These are phyloP conservation scores for Murraya koenigii DNA, from an alignment of 345 rosid genomes.

Conservation along the genomic window DNA sequence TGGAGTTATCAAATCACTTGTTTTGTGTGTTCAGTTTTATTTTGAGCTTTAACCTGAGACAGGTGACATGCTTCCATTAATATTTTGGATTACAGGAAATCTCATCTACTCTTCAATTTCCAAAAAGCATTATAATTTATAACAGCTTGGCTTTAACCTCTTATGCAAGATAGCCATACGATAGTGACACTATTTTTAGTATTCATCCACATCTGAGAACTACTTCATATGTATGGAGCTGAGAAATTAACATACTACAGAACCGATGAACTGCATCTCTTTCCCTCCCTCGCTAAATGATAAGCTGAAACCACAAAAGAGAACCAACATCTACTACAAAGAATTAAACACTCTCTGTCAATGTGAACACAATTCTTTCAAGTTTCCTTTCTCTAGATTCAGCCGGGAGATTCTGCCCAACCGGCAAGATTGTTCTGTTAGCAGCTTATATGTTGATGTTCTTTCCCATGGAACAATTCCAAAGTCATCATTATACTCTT, in stretches of 20 bases:
- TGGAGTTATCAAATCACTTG: background rate
- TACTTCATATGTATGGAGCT: background rate
- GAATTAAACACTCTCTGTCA: constrained; percentile 16
- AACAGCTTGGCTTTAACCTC: background rate
- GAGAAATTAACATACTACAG: constrained; percentile 7
- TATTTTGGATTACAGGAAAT: background rate
- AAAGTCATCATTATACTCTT: constrained; percentile 76
- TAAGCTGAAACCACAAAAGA: background rate
- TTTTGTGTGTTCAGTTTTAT: background rate
- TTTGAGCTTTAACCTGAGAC: background rate
- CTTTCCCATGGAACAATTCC: constrained; percentile 83
- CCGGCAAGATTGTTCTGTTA: constrained; percentile 69
- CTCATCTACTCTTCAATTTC: background rate
- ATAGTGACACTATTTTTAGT: background rate
- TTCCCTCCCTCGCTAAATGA: background rate
- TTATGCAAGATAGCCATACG: constrained; percentile 12
- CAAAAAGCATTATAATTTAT: background rate
- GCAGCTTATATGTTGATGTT: constrained; percentile 48
- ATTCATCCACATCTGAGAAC: constrained; percentile 12
- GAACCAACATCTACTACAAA: background rate
- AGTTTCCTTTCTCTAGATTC: constrained; percentile 25
- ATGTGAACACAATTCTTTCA: constrained; percentile 46
- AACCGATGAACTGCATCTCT: background rate
- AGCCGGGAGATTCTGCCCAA: constrained; percentile 46
- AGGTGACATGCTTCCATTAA: background rate